phyloP scores from a whole-genome alignment of 1,139 yeast species.

The Pichia kudriavzevii region DNA sequence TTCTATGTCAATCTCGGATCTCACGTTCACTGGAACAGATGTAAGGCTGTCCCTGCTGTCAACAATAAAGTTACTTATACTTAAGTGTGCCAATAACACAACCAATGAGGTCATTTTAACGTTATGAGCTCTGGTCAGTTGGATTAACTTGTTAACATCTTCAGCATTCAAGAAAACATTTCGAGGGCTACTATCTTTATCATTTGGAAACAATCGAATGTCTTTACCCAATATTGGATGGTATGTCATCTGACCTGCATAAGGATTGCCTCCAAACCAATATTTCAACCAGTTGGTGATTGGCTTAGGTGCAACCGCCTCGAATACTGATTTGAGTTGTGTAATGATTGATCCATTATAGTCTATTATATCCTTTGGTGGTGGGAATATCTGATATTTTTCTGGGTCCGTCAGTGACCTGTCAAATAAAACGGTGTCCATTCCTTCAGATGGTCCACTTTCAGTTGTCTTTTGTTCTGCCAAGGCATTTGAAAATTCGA shows the following conservation, averaged over 20 bases:
- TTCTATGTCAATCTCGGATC: constrained; percentile 10
- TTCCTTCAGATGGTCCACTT: neutral
- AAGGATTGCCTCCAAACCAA: constrained; percentile 8
- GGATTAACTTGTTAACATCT: neutral
- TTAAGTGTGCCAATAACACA: constrained; percentile 2
- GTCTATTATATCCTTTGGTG: constrained; percentile 4
- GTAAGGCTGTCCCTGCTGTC: constrained; percentile 10
- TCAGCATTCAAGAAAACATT: neutral
- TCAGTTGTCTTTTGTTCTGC: neutral
- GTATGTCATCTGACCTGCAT: constrained; percentile 1
- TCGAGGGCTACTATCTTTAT: neutral
- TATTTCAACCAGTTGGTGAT: constrained; percentile 4
- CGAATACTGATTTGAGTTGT: neutral
- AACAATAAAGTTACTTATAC: constrained; percentile 1
- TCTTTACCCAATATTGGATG: neutral
- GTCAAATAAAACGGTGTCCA: constrained; percentile 5
- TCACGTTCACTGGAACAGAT: constrained; percentile 16
- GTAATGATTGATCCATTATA: neutral
- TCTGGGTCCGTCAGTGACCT: constrained; percentile 1
- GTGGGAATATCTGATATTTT: constrained; percentile 3
- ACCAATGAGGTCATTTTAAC: constrained; percentile 21
- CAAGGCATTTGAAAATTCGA: constrained; percentile 27
- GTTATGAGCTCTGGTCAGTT: constrained; percentile 3
- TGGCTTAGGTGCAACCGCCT: constrained; percentile 4
- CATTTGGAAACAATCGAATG: neutral